Percentiles rank a stretch among this genome's conserved stretches.
phyloP scores from a whole-genome alignment of 2,329 filamentous ascomycete species.

The Ceratocystis harringtonii region DNA sequence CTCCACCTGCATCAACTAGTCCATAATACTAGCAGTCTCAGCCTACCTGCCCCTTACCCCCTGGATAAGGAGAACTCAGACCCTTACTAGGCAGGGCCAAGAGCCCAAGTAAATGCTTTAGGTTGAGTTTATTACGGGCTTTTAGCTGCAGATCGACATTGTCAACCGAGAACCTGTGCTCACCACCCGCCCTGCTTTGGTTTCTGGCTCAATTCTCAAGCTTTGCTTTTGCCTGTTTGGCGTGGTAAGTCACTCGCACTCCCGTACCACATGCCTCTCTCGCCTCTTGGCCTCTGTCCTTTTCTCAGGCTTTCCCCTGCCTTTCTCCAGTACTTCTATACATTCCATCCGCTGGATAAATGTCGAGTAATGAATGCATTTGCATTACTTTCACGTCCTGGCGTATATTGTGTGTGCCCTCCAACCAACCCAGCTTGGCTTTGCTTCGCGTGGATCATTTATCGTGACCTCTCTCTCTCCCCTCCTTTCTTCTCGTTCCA shows the following conservation, averaged over 20 bases:
- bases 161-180: neutral
- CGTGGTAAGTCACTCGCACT: neutral
- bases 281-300: neutral
- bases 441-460: neutral
- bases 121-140: neutral
- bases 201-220: neutral
- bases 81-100: neutral
- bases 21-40: neutral
- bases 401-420: no score
- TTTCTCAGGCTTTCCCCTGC: neutral
- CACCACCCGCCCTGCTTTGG: neutral
- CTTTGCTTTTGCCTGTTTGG: neutral
- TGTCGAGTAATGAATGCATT: neutral
- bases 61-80: conserved; percentile 2
- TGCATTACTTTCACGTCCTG: neutral
- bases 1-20: neutral
- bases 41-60: neutral
- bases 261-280: neutral
- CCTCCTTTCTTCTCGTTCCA: neutral
- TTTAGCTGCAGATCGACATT: conserved; percentile 3
- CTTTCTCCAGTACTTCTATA: neutral
- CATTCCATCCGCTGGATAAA: neutral
- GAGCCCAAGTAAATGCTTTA: neutral
- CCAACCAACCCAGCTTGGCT: no score
- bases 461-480: neutral